These are phyloP conservation scores for Neonectria magnoliae DNA, from an alignment of 2,329 filamentous ascomycete genomes.

Conservation along the genomic window DNA sequence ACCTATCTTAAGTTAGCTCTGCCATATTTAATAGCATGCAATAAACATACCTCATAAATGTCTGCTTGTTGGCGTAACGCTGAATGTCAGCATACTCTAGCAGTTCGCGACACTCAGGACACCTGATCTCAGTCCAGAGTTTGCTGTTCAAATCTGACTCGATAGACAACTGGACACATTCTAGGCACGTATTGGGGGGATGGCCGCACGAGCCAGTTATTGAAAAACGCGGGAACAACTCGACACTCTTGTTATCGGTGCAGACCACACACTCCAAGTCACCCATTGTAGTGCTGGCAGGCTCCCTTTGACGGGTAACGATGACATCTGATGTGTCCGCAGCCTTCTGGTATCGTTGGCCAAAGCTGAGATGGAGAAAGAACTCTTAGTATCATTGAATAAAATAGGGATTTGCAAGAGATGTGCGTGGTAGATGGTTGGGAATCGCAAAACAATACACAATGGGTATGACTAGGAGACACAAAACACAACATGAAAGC, in stretches of 20 bases:
- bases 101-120: constrained; percentile 59
- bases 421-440: not conserved
- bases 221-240: constrained; percentile 46
- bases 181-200: constrained; percentile 46
- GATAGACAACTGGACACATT: constrained; percentile 50
- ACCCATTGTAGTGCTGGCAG: constrained; percentile 33
- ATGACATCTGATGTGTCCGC: constrained; percentile 40
- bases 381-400: constrained; percentile 21
- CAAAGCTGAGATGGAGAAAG: constrained; percentile 38
- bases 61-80: constrained; percentile 54
- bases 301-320: constrained; percentile 45
- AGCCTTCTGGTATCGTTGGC: constrained; percentile 48
- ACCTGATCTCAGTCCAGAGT: constrained; percentile 59
- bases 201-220: constrained; percentile 49
- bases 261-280: constrained; percentile 51
- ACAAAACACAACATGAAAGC: not conserved
- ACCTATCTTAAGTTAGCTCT: constrained; percentile 41
- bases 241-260: constrained; percentile 43
- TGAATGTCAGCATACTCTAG: constrained; percentile 58
- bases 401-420: not conserved
- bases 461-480: constrained; percentile 1
- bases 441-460: not conserved
- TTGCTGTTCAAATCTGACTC: constrained; percentile 46
- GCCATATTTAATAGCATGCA: not conserved
- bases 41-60: constrained; percentile 52